Base-by-base conservation (phyloP, 1,139 yeast genomes). In the Pichia inconspicua region DNA sequence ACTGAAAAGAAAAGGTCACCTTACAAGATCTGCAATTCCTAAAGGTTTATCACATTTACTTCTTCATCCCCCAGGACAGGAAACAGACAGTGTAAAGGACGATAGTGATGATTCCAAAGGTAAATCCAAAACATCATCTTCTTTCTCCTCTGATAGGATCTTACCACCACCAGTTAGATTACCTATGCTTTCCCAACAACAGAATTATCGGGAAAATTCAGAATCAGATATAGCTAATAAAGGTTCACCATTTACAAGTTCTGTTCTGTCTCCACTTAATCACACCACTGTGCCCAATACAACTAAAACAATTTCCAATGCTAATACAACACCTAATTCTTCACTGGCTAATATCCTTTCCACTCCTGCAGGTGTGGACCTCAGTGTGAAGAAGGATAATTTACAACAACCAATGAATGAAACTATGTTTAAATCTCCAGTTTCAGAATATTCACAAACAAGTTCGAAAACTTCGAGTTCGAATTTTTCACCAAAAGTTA, bases 1-100 rank as follows among this genome's bases (percentile, higher is more conserved):
- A 34, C 66, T 63, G 48, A 65, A 71, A 48, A 69, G 69, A 48
- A 73, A 69, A 51, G 78, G 77, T 12, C 73, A 68, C 41, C 61
- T 75, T 46, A 74, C 74, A 34, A 67, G 73, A 52, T 66, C 67
- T 19, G 67, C 74, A 1, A 75, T 76, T 44, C 80, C 81, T 6
- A 72, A 71, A 55, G 72, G 77, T n/a, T 58, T 75, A 48, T 66
- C 73, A 14, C 76, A 75, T 58, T 59, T 76, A 43, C 58, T 75
- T 44, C 67, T 67, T 25, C 66, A 62, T 47, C 63, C 66, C 5
- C 67, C 67, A 25, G 48, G 48, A 7, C 32, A 44, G 15, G 53
- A 46, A 37, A 28, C 41, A 39, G 41, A 34, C 5, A n/a, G 10
- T n/a, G 19, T 22, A 12, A 36, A 15, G 10, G 19, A 38, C n/a